Evolutionary conservation across 768 basidiomycete genomes (phyloP).

Genomic region (Rubroboletus pulcherrimus): DNA sequence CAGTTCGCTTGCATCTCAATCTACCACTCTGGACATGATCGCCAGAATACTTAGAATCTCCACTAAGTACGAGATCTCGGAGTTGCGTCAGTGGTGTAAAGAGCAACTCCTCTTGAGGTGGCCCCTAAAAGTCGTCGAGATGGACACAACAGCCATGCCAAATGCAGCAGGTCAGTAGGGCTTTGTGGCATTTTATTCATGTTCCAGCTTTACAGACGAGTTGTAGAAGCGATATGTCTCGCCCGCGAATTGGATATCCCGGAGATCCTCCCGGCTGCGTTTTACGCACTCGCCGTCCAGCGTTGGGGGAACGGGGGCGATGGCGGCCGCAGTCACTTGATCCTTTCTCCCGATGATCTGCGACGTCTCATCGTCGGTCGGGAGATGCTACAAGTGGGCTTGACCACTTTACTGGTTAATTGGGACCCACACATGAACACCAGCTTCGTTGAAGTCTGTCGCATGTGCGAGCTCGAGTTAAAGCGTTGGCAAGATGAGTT

Average conservation of each 20-base stretch:
- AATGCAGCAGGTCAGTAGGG: constrained; percentile 30
- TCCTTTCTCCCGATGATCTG: constrained; percentile 27
- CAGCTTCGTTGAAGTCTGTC: background rate
- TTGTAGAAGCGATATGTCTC: constrained; percentile 34
- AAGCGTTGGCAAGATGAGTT: no score
- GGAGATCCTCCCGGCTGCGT: constrained; percentile 38
- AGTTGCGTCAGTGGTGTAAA: constrained; percentile 26
- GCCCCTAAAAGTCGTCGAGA: constrained; percentile 27
- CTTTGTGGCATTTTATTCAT: background rate
- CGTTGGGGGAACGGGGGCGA: constrained; percentile 26
- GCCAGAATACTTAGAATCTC: constrained; percentile 31
- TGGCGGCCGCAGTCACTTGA: constrained; percentile 28
- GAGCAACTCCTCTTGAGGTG: constrained; percentile 26
- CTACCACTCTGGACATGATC: constrained; percentile 24
- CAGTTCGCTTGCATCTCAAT: constrained; percentile 25
- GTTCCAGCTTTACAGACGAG: background rate
- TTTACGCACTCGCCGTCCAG: constrained; percentile 37
- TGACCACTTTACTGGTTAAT: constrained; percentile 15
- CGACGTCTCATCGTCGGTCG: constrained; percentile 32
- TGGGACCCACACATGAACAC: background rate
- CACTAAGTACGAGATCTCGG: constrained; percentile 36
- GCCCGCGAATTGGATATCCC: constrained; percentile 34
- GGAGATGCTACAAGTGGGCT: constrained; percentile 27
- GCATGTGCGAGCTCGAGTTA: no score
- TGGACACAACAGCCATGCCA: constrained; percentile 27